Conservation (phyloP, 2,329 filamentous ascomycete species). For the Botrytis paeoniae region DNA sequence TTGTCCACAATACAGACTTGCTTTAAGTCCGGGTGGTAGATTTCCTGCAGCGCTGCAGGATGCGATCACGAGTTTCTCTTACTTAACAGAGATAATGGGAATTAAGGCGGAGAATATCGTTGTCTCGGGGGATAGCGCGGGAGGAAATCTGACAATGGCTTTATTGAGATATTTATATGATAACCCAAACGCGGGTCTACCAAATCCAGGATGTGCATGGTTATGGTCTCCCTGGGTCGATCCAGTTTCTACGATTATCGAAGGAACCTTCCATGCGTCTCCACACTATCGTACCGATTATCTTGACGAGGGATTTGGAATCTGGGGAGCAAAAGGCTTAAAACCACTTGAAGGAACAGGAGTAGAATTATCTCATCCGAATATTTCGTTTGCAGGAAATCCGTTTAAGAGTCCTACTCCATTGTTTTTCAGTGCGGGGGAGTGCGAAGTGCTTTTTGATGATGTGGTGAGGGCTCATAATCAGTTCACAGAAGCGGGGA, state of each 20-base stretch:
- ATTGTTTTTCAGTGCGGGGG: conserved; percentile 43
- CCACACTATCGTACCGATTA: conserved; percentile 42
- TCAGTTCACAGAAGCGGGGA: conserved; percentile 41
- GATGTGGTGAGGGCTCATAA: conserved; percentile 41
- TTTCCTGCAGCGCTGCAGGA: conserved; percentile 53
- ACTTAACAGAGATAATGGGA: conserved; percentile 40
- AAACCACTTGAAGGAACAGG: conserved; percentile 27
- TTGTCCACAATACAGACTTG: conserved; percentile 48
- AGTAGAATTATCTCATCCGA: conserved; percentile 37
- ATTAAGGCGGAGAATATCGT: conserved; percentile 44
- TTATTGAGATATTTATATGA: conserved; percentile 47
- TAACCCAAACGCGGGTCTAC: conserved; percentile 37
- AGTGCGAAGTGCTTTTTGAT: conserved; percentile 43
- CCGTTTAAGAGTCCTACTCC: conserved; percentile 42
- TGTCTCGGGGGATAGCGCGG: conserved; percentile 49
- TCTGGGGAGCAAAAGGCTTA: conserved; percentile 44
- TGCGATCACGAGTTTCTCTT: conserved; percentile 45
- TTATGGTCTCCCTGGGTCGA: conserved; percentile 46
- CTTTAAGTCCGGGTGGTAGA: conserved; percentile 42
- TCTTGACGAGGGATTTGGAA: conserved; percentile 39
- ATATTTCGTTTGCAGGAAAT: conserved; percentile 40
- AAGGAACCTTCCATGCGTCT: conserved; percentile 30
- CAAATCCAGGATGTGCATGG: conserved; percentile 40
- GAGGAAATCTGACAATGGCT: conserved; percentile 45
- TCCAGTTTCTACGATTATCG: conserved; percentile 31